Conservation (phyloP, 1,284 basidiomycete genomes). For the Moesziomyces parantarcticus region DNA sequence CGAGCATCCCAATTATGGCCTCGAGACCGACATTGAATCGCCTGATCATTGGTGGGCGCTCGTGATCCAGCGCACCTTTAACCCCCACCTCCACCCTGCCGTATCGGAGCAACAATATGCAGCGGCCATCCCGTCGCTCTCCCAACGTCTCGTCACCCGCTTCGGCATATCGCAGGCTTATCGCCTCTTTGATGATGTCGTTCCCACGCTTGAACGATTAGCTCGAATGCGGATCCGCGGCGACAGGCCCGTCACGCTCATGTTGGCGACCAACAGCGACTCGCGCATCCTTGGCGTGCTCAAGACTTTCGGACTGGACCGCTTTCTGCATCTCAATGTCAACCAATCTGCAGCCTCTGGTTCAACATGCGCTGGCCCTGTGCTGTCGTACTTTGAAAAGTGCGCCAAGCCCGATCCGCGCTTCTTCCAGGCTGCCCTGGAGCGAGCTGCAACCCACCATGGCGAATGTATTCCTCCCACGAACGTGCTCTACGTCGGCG, state of each 20-base stretch:
- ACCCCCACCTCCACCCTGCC: slow-evolving; percentile 8
- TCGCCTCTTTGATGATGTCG: slow-evolving; percentile 41
- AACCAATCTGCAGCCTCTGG: neutral
- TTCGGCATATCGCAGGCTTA: slow-evolving; percentile 48
- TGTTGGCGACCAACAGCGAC: slow-evolving; percentile 53
- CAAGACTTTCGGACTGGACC: slow-evolving; percentile 31
- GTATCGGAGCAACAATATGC: slow-evolving; percentile 12
- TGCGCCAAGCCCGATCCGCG: slow-evolving; percentile 39
- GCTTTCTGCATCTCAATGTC: slow-evolving; percentile 33
- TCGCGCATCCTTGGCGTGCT: slow-evolving; percentile 42
- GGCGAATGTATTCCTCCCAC: neutral
- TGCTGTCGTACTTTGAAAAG: slow-evolving; percentile 46
- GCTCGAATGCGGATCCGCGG: neutral
- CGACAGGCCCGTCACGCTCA: slow-evolving; percentile 8
- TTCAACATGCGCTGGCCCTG: slow-evolving; percentile 13
- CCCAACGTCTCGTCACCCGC: slow-evolving; percentile 26
- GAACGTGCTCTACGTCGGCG: slow-evolving; percentile 51
- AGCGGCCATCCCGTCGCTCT: slow-evolving; percentile 8
- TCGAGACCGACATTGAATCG: slow-evolving; percentile 27
- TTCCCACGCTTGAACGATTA: slow-evolving; percentile 26
- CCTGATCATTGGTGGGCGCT: slow-evolving; percentile 54
- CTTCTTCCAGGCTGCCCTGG: slow-evolving; percentile 47
- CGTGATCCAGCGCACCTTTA: slow-evolving; percentile 49
- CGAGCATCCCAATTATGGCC: slow-evolving; percentile 49
- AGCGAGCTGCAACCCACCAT: slow-evolving; percentile 7